These are phyloP conservation scores for Lobosporangium transversale DNA, from an alignment of 192 early-diverging fungal genomes.

Conservation along the genomic window DNA sequence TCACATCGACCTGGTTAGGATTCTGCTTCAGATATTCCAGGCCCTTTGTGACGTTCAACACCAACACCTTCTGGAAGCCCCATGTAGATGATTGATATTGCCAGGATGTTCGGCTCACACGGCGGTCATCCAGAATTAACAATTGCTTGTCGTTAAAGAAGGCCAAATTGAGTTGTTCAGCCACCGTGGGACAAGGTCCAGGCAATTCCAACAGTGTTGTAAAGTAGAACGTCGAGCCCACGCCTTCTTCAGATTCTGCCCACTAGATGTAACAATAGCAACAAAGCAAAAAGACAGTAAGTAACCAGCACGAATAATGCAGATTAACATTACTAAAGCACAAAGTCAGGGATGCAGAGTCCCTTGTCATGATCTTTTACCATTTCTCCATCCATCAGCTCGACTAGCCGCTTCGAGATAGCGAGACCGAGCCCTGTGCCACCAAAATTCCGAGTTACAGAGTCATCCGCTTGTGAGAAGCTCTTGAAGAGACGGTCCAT, in stretches of 20 bases:
- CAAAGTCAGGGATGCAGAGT: no score
- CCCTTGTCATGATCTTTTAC: constrained; percentile 4
- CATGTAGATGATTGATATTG: constrained; percentile 43
- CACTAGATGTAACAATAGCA: constrained; percentile 19
- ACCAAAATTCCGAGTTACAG: constrained; percentile 57
- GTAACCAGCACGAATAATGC: not conserved
- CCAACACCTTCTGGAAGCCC: constrained; percentile 37
- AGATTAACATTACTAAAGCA: not conserved
- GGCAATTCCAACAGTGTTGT: constrained; percentile 32
- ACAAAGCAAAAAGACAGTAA: not conserved
- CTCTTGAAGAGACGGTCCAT: constrained; percentile 54
- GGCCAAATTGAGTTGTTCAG: constrained; percentile 38
- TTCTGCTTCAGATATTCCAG: constrained; percentile 35
- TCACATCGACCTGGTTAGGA: constrained; percentile 30
- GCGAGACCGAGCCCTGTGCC: constrained; percentile 57
- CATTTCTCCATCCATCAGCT: constrained; percentile 57
- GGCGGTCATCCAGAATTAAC: constrained; percentile 44
- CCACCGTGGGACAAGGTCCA: constrained; percentile 21
- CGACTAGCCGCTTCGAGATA: constrained; percentile 51
- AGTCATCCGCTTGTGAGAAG: constrained; percentile 58
- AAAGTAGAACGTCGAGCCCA: constrained; percentile 49
- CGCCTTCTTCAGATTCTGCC: constrained; percentile 48
- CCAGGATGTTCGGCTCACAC: constrained; percentile 48
- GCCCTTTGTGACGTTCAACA: constrained; percentile 40
- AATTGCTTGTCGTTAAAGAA: constrained; percentile 43